Evolutionary conservation across 1,284 basidiomycete species (phyloP), one percentile per base, ranked within the genome.

Genomic region (Stygiomarasmius scandens): DNA sequence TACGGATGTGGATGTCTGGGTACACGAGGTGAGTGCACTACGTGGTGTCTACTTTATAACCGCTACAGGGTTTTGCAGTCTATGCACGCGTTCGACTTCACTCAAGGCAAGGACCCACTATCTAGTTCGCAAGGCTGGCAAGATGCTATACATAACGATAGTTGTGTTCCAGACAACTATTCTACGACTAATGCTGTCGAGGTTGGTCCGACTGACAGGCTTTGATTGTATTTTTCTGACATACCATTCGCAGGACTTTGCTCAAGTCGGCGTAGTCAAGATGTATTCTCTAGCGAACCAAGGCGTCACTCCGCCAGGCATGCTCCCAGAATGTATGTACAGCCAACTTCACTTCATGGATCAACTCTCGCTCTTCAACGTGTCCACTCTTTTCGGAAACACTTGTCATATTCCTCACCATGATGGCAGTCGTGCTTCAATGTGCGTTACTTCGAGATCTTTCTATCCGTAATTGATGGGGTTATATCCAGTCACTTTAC

Each of bases 161-260:
- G 29, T n/a, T 58, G 57, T 32, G 48, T 44, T 22, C 45, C 52
- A 12, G 57, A 58, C 36, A 27, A 32, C 11, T 58, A 58, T 25
- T 25, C 57, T 11, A 16, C n/a, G 5, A 54, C 44, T 16, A 54
- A 58, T 36, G n/a, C 27, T 19, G 36, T 58, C 32, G 57, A 58
- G 46, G 55, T 56, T 12, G 3, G 23, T 27, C 5, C n/a, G n/a
- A n/a, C 43, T 44, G 19, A 5, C 38, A 16, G 9, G 3, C 41
- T 23, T 38, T 10, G 8, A 38, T 16, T 24, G 20, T 16, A 22
- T 54, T 43, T 19, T 8, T n/a, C n/a, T n/a, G n/a, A n/a, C n/a
- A n/a, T n/a, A n/a, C n/a, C n/a, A n/a, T n/a, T n/a, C n/a, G n/a
- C 6, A 61, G 60, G 61, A 58, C 29, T 60, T 60, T 44, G 61